Evolutionary conservation across 495 filamentous ascomycete species (phyloP), one percentile per base, ranked within the genome.

Genomic region (Xylaria curta): DNA sequence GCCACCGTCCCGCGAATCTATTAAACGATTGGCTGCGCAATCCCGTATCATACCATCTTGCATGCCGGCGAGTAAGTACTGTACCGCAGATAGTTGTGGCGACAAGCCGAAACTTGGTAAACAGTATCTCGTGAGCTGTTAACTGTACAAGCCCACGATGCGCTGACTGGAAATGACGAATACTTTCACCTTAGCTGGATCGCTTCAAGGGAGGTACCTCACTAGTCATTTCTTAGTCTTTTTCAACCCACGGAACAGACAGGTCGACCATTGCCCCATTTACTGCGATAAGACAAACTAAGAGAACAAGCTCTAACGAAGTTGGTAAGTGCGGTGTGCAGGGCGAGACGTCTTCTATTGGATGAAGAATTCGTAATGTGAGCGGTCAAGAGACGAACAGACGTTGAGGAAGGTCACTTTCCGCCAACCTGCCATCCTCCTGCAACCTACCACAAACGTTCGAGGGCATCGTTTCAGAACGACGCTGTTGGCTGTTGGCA

Each of bases 321-420:
- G 62, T 44, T 53, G 69, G 59, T 72, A 71, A 51, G 76, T 76
- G 75, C 73, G 76, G 76, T 78, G 77, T 75, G 12, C 38, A 42
- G 38, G 33, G 46, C 36, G 21, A 46, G 36, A 36, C 24, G 36
- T 31, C 26, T 64, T 38, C 47, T 56, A 70, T 70, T 70, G 68
- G 68, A 56, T 40, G 31, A 31, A 56, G 66, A 72, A 72, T 70
- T 72, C 69, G 61, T 62, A 65, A 69, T 7, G 62, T 75, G 72
- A 79, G 77, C 77, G 76, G 76, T 78, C 77, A 78, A 79, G 75
- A 79, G 69, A 76, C 53, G 62, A 58, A 63, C 64, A 15, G 42
- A 62, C 40, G 56, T 40, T 38, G 44, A 69, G 67, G 24, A 28
- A 19, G 10, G 21, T 47, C 56, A 67, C 26, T 31, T 31, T 42